phyloP scores from a whole-genome alignment of 352 stramenopile species.

The Phytopythium aichiense region DNA sequence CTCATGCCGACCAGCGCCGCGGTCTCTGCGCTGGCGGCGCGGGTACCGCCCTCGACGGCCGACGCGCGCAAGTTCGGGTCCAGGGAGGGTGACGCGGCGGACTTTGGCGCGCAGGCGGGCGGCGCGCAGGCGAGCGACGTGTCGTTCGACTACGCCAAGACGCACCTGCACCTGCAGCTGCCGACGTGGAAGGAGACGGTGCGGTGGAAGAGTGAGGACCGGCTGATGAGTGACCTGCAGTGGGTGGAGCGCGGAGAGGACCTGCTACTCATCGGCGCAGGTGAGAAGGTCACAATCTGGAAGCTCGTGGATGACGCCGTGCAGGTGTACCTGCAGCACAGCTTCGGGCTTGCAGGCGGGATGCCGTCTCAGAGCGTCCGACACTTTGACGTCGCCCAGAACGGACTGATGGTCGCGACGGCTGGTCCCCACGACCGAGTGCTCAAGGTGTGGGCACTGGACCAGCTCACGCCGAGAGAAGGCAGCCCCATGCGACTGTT shows the following conservation, averaged over 20 bases:
- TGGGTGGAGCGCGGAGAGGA: conserved; percentile 74
- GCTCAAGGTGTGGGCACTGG: conserved; percentile 65
- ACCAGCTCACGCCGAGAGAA: conserved; percentile 46
- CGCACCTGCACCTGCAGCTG: conserved; percentile 67
- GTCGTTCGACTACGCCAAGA: conserved; percentile 45
- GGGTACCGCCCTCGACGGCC: background rate
- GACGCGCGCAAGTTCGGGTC: background rate
- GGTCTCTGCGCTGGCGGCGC: conserved; percentile 2
- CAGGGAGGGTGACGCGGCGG: background rate
- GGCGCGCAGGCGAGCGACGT: conserved; percentile 10
- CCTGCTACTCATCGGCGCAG: conserved; percentile 61
- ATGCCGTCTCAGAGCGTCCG: conserved; percentile 20
- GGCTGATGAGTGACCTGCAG: conserved; percentile 53
- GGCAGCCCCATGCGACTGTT: conserved; percentile 51
- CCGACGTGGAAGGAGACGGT: conserved; percentile 65
- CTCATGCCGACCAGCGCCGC: conserved; percentile 44
- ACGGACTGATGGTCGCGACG: conserved; percentile 58
- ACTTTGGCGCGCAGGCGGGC: background rate
- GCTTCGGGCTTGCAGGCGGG: conserved; percentile 34
- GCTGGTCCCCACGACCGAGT: conserved; percentile 55
- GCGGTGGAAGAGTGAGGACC: conserved; percentile 67
- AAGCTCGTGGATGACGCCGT: conserved; percentile 79
- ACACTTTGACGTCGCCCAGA: conserved; percentile 64
- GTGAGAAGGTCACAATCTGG: conserved; percentile 75
- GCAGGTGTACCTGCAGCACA: conserved; percentile 73